Evolutionary conservation across 1,284 basidiomycete genomes (phyloP).

Genomic region (Papiliotrema fonsecae): DNA sequence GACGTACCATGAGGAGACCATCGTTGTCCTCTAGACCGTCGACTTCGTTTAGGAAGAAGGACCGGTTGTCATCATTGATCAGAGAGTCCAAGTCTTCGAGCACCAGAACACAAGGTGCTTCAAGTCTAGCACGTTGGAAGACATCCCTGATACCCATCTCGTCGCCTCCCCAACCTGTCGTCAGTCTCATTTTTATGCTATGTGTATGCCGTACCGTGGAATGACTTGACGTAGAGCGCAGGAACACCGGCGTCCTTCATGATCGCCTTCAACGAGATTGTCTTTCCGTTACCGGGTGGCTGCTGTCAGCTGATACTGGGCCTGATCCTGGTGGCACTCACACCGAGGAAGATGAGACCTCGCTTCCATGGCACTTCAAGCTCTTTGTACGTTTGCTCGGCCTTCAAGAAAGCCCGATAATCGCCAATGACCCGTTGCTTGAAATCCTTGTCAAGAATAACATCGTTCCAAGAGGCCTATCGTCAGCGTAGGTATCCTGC

Average conservation of each 20-base stretch:
- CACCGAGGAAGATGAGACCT: conserved; percentile 43
- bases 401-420: conserved; percentile 68
- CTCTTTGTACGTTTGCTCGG: conserved; percentile 64
- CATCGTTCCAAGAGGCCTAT: conserved; percentile 45
- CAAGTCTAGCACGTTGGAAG: conserved; percentile 32
- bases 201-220: conserved; percentile 32
- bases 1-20: conserved; percentile 58
- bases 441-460: conserved; percentile 67
- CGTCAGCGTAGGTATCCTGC: neutral
- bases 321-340: conserved; percentile 5
- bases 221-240: conserved; percentile 67
- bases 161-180: conserved; percentile 19
- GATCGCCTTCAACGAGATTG: conserved; percentile 65
- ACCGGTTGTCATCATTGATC: conserved; percentile 68
- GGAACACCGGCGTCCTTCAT: conserved; percentile 49
- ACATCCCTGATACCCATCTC: conserved; percentile 25
- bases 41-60: conserved; percentile 78
- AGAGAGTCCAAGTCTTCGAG: conserved; percentile 76
- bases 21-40: conserved; percentile 60
- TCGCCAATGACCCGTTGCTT: conserved; percentile 66
- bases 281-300: conserved; percentile 69
- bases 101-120: conserved; percentile 66
- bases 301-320: conserved; percentile 4
- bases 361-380: conserved; percentile 74
- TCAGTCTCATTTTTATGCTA: neutral